Evolutionary conservation across 106 monocot species (phyloP).

Genomic region (Dioscorea zingiberensis): DNA sequence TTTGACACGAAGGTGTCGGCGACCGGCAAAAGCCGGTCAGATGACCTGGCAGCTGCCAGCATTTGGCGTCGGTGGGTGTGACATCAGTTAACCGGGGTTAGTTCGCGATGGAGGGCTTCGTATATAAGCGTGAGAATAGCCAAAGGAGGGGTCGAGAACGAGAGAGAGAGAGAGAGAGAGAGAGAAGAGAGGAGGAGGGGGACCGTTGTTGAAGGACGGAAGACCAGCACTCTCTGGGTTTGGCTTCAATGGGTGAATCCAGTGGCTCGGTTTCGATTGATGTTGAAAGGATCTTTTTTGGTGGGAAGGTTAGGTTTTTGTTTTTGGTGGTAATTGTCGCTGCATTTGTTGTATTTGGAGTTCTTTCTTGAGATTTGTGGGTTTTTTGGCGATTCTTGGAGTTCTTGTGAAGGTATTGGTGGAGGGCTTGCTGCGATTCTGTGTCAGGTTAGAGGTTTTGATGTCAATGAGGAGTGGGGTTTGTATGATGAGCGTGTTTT

Average conservation of each 20-base stretch:
- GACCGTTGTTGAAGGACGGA: not conserved
- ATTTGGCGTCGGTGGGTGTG: not conserved
- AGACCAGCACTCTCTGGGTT: not conserved
- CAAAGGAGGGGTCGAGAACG: not conserved
- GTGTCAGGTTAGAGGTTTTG: too few relatives aligned
- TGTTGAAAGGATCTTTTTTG: slow-evolving; percentile 3
- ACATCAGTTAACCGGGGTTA: not conserved
- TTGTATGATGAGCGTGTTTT: too few relatives aligned
- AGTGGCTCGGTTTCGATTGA: slow-evolving; percentile 7
- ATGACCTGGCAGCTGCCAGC: too few relatives aligned
- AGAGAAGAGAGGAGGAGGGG: not conserved
- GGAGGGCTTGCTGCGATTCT: too few relatives aligned
- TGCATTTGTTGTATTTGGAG: too few relatives aligned
- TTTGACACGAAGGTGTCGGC: too few relatives aligned
- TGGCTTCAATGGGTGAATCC: slow-evolving; percentile 1
- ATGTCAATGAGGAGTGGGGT: too few relatives aligned
- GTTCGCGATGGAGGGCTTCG: not conserved
- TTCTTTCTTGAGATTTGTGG: too few relatives aligned
- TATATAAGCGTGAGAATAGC: not conserved
- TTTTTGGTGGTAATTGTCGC: not conserved
- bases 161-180: slow-evolving; percentile 2
- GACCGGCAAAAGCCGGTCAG: too few relatives aligned
- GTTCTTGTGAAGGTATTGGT: too few relatives aligned
- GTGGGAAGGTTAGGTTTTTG: not conserved
- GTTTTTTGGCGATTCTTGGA: too few relatives aligned